Evolutionary conservation across 2,329 filamentous ascomycete species (phyloP).

Genomic region (Beauveria scarabaeidicola): DNA sequence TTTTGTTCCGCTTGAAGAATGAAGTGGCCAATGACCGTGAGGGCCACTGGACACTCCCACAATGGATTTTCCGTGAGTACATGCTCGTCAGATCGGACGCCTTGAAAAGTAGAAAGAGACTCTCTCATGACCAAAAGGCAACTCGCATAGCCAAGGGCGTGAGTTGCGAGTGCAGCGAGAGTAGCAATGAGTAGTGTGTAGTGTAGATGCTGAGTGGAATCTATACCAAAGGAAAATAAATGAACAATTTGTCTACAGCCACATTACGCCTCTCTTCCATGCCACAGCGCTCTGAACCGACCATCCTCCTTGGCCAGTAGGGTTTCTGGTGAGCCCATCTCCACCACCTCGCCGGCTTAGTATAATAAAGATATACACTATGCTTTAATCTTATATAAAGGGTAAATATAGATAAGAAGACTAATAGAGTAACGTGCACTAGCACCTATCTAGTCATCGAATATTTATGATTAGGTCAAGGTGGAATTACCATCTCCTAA

Average conservation of each 20-base stretch:
- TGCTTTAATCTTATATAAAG: slow-evolving; percentile 58
- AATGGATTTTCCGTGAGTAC: too few relatives aligned
- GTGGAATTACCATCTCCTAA: slow-evolving; percentile 21
- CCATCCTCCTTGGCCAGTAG: slow-evolving; percentile 4
- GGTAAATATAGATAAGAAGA: slow-evolving; percentile 58
- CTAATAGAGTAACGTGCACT: slow-evolving; percentile 51
- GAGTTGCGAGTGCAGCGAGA: too few relatives aligned
- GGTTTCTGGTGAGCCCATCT: neutral
- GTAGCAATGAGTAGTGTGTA: too few relatives aligned
- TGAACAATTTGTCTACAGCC: too few relatives aligned
- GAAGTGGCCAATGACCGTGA: too few relatives aligned
- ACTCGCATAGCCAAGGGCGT: too few relatives aligned
- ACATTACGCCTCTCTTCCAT: neutral
- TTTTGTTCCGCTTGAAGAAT: too few relatives aligned
- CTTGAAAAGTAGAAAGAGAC: too few relatives aligned
- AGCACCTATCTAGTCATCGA: slow-evolving; percentile 32
- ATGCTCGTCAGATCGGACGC: too few relatives aligned
- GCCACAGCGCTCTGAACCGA: slow-evolving; percentile 5
- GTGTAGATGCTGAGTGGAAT: neutral
- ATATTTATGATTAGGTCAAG: neutral
- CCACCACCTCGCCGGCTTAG: slow-evolving; percentile 16
- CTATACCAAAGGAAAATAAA: neutral
- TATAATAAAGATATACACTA: slow-evolving; percentile 46
- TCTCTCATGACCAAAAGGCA: too few relatives aligned
- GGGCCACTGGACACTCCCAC: too few relatives aligned